Evolutionary conservation across 2,329 filamentous ascomycete genomes (phyloP).

Genomic region (Endothia cerciana): DNA sequence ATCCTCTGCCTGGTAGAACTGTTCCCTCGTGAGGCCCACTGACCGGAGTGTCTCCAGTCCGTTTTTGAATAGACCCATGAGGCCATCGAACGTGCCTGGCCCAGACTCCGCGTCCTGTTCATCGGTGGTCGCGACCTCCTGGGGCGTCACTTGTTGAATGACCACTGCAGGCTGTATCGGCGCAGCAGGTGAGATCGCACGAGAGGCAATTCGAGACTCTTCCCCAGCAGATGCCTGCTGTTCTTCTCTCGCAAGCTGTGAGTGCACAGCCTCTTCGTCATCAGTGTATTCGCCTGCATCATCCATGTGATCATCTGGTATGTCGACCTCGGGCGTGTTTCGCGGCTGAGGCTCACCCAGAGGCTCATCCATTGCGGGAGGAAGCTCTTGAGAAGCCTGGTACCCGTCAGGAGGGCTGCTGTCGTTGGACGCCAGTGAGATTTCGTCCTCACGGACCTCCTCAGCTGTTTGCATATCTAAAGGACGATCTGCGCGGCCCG

Average conservation of each 20-base stretch:
- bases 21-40: slow-evolving; percentile 63
- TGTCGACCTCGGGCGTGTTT: background rate
- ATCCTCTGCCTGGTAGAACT: slow-evolving; percentile 75
- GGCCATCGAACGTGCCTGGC: slow-evolving; percentile 46
- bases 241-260: slow-evolving; percentile 27
- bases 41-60: slow-evolving; percentile 63
- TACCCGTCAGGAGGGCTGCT: background rate
- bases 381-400: slow-evolving; percentile 11
- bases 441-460: slow-evolving; percentile 6
- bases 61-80: slow-evolving; percentile 57
- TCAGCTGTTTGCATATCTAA: slow-evolving; percentile 1
- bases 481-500: background rate
- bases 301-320: slow-evolving; percentile 8
- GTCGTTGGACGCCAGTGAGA: background rate
- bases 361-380: background rate
- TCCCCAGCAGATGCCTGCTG: slow-evolving; percentile 13
- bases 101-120: background rate
- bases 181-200: slow-evolving; percentile 2
- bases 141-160: slow-evolving; percentile 7
- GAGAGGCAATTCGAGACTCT: slow-evolving; percentile 9
- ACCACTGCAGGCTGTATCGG: slow-evolving; percentile 12
- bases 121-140: background rate
- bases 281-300: slow-evolving; percentile 6
- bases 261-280: slow-evolving; percentile 27
- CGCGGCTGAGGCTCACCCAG: background rate